Evolutionary conservation across 192 early-diverging fungal genomes (phyloP).

Genomic region (Podila minutissima): DNA sequence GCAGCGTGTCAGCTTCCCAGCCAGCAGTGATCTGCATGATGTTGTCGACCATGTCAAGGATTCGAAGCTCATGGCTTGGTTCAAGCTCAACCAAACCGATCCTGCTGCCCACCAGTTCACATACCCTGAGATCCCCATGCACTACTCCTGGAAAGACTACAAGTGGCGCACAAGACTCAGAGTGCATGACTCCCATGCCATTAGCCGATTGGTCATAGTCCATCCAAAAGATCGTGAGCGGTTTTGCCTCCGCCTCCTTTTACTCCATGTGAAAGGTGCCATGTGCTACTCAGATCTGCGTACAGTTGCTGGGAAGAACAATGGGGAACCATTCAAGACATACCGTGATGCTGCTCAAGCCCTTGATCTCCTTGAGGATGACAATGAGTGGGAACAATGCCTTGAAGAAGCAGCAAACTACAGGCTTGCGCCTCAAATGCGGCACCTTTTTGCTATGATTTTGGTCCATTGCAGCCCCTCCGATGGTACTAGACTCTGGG

Average conservation of each 20-base stretch:
- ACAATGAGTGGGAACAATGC: conserved; percentile 11
- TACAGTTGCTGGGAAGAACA: not conserved
- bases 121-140: conserved; percentile 11
- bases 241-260: conserved; percentile 20
- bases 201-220: conserved; percentile 14
- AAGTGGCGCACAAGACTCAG: not conserved
- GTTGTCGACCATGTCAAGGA: not conserved
- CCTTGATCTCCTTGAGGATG: conserved; percentile 22
- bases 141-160: conserved; percentile 5
- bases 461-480: conserved; percentile 5
- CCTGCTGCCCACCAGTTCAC: conserved; percentile 1
- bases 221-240: conserved; percentile 11
- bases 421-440: not conserved
- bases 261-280: conserved; percentile 10
- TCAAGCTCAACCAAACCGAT: conserved; percentile 4
- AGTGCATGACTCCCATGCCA: not conserved
- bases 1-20: conserved; percentile 18
- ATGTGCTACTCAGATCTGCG: conserved; percentile 15
- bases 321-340: conserved; percentile 11
- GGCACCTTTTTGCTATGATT: conserved; percentile 25
- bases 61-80: conserved; percentile 10
- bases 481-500: not conserved
- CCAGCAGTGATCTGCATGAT: not conserved
- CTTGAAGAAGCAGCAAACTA: not conserved
- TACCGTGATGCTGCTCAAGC: conserved; percentile 14